Evolutionary conservation across 2,329 filamentous ascomycete genomes (phyloP).

Genomic region (Fusarium xylarioides): DNA sequence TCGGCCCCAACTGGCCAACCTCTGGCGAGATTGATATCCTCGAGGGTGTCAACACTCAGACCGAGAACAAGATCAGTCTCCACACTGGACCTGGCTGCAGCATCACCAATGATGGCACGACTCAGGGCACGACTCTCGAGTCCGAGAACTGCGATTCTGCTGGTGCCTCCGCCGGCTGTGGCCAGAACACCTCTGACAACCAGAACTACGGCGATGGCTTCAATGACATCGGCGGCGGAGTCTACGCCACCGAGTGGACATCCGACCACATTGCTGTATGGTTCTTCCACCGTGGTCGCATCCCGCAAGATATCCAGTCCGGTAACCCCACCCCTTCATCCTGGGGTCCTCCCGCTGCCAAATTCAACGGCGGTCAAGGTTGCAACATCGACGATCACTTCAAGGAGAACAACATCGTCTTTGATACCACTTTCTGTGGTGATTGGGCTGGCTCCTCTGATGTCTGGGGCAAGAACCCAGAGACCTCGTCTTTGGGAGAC

Average conservation of each 20-base stretch:
- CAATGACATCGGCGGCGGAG: constrained; percentile 73
- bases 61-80: constrained; percentile 70
- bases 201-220: constrained; percentile 73
- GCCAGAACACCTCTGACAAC: constrained; percentile 59
- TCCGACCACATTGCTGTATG: constrained; percentile 76
- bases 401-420: constrained; percentile 76
- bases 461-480: constrained; percentile 67
- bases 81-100: constrained; percentile 71
- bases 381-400: constrained; percentile 81
- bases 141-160: constrained; percentile 65
- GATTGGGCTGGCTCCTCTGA: constrained; percentile 76
- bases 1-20: constrained; percentile 75
- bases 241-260: constrained; percentile 83
- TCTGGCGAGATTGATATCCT: constrained; percentile 83
- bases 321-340: constrained; percentile 68
- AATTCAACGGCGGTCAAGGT: constrained; percentile 70
- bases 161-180: constrained; percentile 67
- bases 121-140: constrained; percentile 57
- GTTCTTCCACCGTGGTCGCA: constrained; percentile 76
- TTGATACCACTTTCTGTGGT: constrained; percentile 88
- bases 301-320: constrained; percentile 70
- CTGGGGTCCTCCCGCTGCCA: constrained; percentile 76
- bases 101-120: constrained; percentile 60
- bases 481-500: constrained; percentile 70
- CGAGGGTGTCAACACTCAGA: constrained; percentile 75